These are phyloP conservation scores for Trichoderma sp. DNA, from an alignment of 2,329 filamentous ascomycete species.

Conservation along the genomic window DNA sequence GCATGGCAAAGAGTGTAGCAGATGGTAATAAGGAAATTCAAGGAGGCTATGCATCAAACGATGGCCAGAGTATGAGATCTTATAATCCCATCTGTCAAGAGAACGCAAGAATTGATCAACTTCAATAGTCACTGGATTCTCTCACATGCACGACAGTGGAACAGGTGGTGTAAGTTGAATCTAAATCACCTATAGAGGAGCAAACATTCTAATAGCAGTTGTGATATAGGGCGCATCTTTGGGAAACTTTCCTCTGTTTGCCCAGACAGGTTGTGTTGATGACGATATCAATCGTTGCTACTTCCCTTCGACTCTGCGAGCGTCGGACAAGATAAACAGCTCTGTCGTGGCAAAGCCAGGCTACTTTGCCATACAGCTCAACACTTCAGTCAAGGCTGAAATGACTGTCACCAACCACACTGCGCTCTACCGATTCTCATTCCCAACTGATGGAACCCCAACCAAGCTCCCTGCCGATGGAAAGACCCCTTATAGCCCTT, in stretches of 20 bases:
- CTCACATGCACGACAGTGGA: slow-evolving; percentile 49
- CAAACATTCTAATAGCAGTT: background rate
- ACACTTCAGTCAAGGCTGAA: slow-evolving; percentile 57
- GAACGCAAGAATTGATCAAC: background rate
- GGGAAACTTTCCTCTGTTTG: slow-evolving; percentile 53
- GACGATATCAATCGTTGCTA: slow-evolving; percentile 49
- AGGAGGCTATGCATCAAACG: slow-evolving; percentile 50
- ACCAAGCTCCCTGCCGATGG: slow-evolving; percentile 20
- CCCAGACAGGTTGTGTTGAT: slow-evolving; percentile 45
- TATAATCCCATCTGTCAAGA: too few relatives aligned
- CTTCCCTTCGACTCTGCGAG: slow-evolving; percentile 48
- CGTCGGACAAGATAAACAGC: slow-evolving; percentile 47
- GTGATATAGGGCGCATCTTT: slow-evolving; percentile 40
- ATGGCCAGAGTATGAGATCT: slow-evolving; percentile 25
- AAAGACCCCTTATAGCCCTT: slow-evolving; percentile 37
- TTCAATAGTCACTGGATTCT: slow-evolving; percentile 46
- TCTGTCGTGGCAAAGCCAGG: slow-evolving; percentile 58
- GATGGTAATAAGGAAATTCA: slow-evolving; percentile 39
- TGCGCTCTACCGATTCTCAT: slow-evolving; percentile 61
- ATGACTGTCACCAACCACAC: slow-evolving; percentile 62
- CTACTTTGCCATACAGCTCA: slow-evolving; percentile 58
- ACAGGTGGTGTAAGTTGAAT: slow-evolving; percentile 26
- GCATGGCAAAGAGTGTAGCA: slow-evolving; percentile 30
- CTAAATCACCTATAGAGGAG: background rate
- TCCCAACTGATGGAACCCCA: slow-evolving; percentile 38